Evolutionary conservation across 2,329 filamentous ascomycete species (phyloP).

Genomic region (Madurella mycetomatis): DNA sequence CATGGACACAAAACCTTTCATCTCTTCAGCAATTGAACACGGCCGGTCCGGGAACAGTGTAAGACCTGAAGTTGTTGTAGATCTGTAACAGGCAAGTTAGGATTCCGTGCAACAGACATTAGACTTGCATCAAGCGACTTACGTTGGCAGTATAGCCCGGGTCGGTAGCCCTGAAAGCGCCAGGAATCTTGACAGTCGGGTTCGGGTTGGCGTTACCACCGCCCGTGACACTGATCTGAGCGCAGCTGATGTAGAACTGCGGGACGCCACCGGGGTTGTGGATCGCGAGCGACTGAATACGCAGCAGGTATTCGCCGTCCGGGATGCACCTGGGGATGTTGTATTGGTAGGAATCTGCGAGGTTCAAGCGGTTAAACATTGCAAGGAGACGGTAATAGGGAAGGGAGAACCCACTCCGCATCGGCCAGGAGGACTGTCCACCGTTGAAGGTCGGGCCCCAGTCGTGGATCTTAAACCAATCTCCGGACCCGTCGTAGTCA

Average conservation of each 20-base stretch:
- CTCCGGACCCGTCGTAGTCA: slow-evolving; percentile 37
- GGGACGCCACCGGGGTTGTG: slow-evolving; percentile 23
- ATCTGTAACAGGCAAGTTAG: slow-evolving; percentile 18
- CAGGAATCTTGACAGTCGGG: slow-evolving; percentile 33
- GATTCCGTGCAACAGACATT: not conserved
- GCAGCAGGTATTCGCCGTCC: slow-evolving; percentile 54
- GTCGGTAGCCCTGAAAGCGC: slow-evolving; percentile 33
- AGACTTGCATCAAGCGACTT: slow-evolving; percentile 3
- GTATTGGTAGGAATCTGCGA: slow-evolving; percentile 20
- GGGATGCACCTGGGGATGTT: slow-evolving; percentile 36
- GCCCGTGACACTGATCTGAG: slow-evolving; percentile 48
- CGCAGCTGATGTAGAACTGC: slow-evolving; percentile 55
- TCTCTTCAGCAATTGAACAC: slow-evolving; percentile 19
- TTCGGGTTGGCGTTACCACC: slow-evolving; percentile 40
- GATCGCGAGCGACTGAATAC: slow-evolving; percentile 55
- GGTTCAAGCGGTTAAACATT: slow-evolving; percentile 22
- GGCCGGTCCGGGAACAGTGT: slow-evolving; percentile 32
- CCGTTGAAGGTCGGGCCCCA: slow-evolving; percentile 29
- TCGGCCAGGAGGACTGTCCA: slow-evolving; percentile 32
- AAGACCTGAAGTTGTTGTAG: slow-evolving; percentile 32
- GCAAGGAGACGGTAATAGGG: not conserved
- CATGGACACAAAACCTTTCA: not conserved
- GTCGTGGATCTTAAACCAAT: slow-evolving; percentile 42
- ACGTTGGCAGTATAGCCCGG: slow-evolving; percentile 35
- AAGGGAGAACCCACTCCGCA: slow-evolving; percentile 28